Conservation (phyloP, 805 yeast genomes). For the Candida tammaniensis region DNA sequence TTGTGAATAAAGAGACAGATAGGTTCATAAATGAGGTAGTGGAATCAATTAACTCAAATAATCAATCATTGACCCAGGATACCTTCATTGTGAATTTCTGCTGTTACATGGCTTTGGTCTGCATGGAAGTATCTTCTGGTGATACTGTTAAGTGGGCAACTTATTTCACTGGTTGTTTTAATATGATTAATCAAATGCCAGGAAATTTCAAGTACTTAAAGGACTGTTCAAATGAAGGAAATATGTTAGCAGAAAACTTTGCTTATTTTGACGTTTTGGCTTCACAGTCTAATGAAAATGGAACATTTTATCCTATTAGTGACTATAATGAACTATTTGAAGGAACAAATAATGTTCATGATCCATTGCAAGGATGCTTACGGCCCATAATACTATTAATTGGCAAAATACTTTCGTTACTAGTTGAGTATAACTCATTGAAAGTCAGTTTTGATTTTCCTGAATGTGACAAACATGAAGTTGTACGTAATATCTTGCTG, state of each 20-base stretch:
- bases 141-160: conserved; percentile 17
- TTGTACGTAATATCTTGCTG: conserved; percentile 9
- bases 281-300: conserved; percentile 16
- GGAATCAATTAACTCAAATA: background rate
- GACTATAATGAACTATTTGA: conserved; percentile 14
- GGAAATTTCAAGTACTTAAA: conserved; percentile 10
- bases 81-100: conserved; percentile 25
- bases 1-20: conserved; percentile 1
- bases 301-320: conserved; percentile 20
- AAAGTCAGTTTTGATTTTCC: conserved; percentile 6
- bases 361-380: conserved; percentile 21
- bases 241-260: conserved; percentile 12
- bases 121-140: conserved; percentile 35
- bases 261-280: conserved; percentile 15
- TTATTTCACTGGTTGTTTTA: conserved; percentile 9
- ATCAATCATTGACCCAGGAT: background rate
- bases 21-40: background rate
- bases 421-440: conserved; percentile 14
- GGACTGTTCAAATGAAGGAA: conserved; percentile 9
- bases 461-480: conserved; percentile 2
- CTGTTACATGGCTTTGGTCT: conserved; percentile 25
- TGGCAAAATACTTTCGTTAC: conserved; percentile 18
- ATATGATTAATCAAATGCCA: conserved; percentile 11
- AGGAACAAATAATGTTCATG: conserved; percentile 7
- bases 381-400: conserved; percentile 13